phyloP scores from a whole-genome alignment of 345 rosid genomes.

The Theobroma cacao region DNA sequence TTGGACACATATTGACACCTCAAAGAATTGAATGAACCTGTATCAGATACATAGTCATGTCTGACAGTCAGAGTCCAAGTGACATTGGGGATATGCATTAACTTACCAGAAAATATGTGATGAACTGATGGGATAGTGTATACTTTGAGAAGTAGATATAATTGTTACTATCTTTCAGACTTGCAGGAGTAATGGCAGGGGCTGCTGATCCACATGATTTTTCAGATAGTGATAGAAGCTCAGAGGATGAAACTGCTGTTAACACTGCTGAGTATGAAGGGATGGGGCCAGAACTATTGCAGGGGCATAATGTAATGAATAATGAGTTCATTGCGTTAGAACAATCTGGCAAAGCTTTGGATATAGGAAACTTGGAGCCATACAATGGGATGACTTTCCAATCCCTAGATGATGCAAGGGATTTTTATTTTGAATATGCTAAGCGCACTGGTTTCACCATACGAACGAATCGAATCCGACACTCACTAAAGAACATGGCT shows the following conservation, averaged over 20 bases:
- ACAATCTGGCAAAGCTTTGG: slow-evolving; percentile 15
- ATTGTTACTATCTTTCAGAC: neutral
- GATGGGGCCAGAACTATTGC: slow-evolving; percentile 13
- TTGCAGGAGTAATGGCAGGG: slow-evolving; percentile 23
- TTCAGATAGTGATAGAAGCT: slow-evolving; percentile 25
- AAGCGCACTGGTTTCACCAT: slow-evolving; percentile 36
- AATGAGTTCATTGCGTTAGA: slow-evolving; percentile 18
- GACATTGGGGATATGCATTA: too few species aligned
- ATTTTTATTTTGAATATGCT: slow-evolving; percentile 42
- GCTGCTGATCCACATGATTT: slow-evolving; percentile 10
- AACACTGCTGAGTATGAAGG: slow-evolving; percentile 23
- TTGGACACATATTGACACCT: too few species aligned
- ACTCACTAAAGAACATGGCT: slow-evolving; percentile 36
- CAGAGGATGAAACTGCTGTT: slow-evolving; percentile 27
- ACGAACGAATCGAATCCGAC: slow-evolving; percentile 37
- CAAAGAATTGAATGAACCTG: neutral
- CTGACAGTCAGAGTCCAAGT: neutral
- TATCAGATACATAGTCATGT: neutral
- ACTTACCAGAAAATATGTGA: neutral
- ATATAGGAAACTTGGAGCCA: slow-evolving; percentile 23
- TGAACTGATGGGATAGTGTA: neutral
- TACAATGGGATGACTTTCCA: slow-evolving; percentile 32
- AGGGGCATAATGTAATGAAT: slow-evolving; percentile 2
- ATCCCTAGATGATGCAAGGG: slow-evolving; percentile 38
- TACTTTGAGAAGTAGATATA: neutral